Conservation (phyloP, 305 asterid species). For the Solanum hybrid region DNA sequence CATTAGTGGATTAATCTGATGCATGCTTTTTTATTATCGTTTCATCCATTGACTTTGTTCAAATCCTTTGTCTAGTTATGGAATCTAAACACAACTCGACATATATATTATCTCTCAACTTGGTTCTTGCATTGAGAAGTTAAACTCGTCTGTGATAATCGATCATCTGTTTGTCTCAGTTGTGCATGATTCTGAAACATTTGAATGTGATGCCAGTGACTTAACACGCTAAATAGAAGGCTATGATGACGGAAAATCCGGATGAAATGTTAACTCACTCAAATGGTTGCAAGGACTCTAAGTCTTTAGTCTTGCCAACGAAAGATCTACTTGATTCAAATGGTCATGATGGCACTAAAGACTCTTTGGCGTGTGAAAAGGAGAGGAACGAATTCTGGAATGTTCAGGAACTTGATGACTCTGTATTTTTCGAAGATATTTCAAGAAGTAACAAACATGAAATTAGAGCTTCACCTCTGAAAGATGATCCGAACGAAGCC, state of each 20-base stretch:
- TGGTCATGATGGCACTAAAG: neutral
- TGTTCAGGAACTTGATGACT: slow-evolving; percentile 3
- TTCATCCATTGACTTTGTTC: neutral
- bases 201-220: slow-evolving; percentile 29
- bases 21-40: neutral
- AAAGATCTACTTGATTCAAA: slow-evolving; percentile 1
- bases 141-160: neutral
- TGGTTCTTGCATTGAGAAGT: neutral
- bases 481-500: slow-evolving; percentile 3
- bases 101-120: neutral
- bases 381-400: slow-evolving; percentile 5
- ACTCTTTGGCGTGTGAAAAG: neutral
- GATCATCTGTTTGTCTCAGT: neutral
- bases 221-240: slow-evolving; percentile 26
- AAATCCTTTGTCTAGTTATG: neutral
- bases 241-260: slow-evolving; percentile 42
- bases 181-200: slow-evolving; percentile 10
- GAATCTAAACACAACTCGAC: neutral
- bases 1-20: neutral
- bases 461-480: neutral
- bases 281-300: slow-evolving; percentile 11
- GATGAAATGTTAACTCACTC: slow-evolving; percentile 4
- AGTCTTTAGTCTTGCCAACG: slow-evolving; percentile 1
- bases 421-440: slow-evolving; percentile 5
- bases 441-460: slow-evolving; percentile 4